Evolutionary conservation across 1,139 yeast genomes (phyloP).

Genomic region (Torulaspora pretoriensis): DNA sequence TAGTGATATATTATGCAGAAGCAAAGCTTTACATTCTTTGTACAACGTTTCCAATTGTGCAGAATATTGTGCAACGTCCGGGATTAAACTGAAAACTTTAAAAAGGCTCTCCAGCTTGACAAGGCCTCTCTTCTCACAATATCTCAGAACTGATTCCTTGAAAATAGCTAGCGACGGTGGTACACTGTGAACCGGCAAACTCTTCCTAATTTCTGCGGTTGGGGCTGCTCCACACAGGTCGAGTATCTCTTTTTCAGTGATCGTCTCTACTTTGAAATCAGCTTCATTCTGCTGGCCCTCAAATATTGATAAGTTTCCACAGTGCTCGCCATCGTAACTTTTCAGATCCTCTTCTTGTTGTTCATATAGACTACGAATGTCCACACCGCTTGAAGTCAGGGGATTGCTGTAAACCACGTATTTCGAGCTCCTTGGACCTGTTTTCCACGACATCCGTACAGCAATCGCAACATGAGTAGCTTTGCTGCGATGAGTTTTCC

Average conservation of each 20-base stretch:
- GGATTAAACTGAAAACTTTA: not conserved
- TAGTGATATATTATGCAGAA: conserved; percentile 3
- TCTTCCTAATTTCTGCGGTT: not conserved
- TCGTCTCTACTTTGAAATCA: not conserved
- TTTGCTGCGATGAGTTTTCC: conserved; percentile 6
- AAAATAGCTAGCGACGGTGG: conserved; percentile 3
- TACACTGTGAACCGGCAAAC: too few species aligned
- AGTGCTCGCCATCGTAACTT: not conserved
- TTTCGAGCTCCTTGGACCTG: conserved; percentile 5
- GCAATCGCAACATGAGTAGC: conserved; percentile 14
- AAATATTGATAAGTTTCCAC: not conserved
- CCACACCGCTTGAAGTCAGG: not conserved
- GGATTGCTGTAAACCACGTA: conserved; percentile 11
- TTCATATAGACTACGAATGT: not conserved
- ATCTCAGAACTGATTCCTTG: conserved; percentile 2
- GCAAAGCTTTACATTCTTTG: conserved; percentile 2
- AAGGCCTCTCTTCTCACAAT: conserved; percentile 7
- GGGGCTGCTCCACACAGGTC: not conserved
- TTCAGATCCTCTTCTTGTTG: conserved; percentile 11
- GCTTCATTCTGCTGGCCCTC: not conserved
- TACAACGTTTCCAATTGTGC: not conserved
- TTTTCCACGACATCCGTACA: conserved; percentile 4
- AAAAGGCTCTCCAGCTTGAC: conserved; percentile 7
- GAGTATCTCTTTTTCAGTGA: not conserved
- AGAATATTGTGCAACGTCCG: not conserved